A percentile compares a stretch with the other conserved stretches of the same genome.
These are phyloP conservation scores for Ustilago hordei DNA, from an alignment of 1,284 basidiomycete genomes.

Conservation along the genomic window DNA sequence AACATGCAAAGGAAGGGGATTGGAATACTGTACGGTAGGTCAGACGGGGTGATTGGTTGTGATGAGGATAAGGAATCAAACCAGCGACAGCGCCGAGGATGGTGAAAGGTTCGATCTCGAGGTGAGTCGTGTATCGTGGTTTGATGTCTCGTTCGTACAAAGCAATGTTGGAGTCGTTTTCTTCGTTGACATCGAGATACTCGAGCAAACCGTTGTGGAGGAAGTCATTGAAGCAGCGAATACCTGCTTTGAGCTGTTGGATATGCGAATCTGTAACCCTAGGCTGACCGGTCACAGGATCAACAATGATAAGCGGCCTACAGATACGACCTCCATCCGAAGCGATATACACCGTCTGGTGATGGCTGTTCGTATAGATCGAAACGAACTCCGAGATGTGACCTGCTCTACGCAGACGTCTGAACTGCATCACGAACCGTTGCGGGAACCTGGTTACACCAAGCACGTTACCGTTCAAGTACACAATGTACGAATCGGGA, in stretches of 20 bases:
- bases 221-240: slow-evolving; percentile 92
- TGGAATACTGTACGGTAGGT: slow-evolving; percentile 76
- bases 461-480: slow-evolving; percentile 95
- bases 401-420: slow-evolving; percentile 89
- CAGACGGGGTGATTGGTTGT: slow-evolving; percentile 98
- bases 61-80: slow-evolving; percentile 98
- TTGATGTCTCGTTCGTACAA: slow-evolving; percentile 91
- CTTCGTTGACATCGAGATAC: slow-evolving; percentile 99
- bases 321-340: slow-evolving; percentile 98
- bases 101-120: slow-evolving; percentile 99
- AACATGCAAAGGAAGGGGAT: background rate
- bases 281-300: slow-evolving; percentile 76
- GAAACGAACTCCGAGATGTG: slow-evolving; percentile 96
- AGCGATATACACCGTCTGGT: slow-evolving; percentile 94
- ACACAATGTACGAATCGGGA: slow-evolving; percentile 89
- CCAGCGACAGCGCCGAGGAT: slow-evolving; percentile 97
- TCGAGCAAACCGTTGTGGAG: slow-evolving; percentile 95
- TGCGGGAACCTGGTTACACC: slow-evolving; percentile 88
- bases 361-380: slow-evolving; percentile 96
- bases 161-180: slow-evolving; percentile 97
- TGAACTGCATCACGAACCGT: slow-evolving; percentile 89
- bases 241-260: slow-evolving; percentile 80
- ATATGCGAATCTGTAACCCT: slow-evolving; percentile 87
- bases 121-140: slow-evolving; percentile 82
- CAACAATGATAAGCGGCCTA: slow-evolving; percentile 97